Evolutionary conservation across 208 protist genomes (phyloP), one percentile per base, ranked within the genome.

Genomic region (Novymonas esmeraldas): DNA sequence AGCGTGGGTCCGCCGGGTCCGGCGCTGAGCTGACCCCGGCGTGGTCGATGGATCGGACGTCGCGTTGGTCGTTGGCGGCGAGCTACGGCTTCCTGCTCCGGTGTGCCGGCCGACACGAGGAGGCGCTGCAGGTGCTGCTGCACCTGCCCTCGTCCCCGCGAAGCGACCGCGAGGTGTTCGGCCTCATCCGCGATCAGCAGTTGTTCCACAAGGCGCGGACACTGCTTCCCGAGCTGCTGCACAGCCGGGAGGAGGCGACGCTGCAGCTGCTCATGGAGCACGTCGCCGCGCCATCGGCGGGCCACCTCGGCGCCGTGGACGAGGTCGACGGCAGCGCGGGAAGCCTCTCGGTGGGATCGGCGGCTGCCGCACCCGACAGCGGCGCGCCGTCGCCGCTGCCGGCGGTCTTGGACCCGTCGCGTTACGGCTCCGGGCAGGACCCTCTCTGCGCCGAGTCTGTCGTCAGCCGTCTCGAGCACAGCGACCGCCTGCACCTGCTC

Each of bases 61-160:
- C 71, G 28, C 73, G 77, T 7, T 76, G 64, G 62, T 79, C 65
- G 2, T 57, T 93, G 28, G 74, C 69, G 0, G 87, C 89, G 36
- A 67, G 76, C 14, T 90, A 85, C 66, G 83, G 79, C 33, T 70
- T 76, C 36, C 64, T 94, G 48, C 73, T 92, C 20, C 71, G 69
- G 22, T 71, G 80, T 28, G 60, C 71, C 26, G 73, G 73, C 22
- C 71, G 73, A 4, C 57, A 88, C 48, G 81, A 88, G 18, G 79
- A 87, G 44, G 89, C 89, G 44, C 76, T 94, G 38, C 73, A 81
- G 31, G 79, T 88, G 55, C 49, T 94, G 5, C 62, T 92, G 52
- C 68, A 66, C 18, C 65, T 91, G n/a, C 69, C 69, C n/a, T 45
- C 69, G 6, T 75, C 69, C 5, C 69, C 61, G 28, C 70, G 70